Evolutionary conservation across 2,329 filamentous ascomycete genomes (phyloP), one percentile per base, ranked within the genome.

Genomic region (Pseudogymnoascus sp.): DNA sequence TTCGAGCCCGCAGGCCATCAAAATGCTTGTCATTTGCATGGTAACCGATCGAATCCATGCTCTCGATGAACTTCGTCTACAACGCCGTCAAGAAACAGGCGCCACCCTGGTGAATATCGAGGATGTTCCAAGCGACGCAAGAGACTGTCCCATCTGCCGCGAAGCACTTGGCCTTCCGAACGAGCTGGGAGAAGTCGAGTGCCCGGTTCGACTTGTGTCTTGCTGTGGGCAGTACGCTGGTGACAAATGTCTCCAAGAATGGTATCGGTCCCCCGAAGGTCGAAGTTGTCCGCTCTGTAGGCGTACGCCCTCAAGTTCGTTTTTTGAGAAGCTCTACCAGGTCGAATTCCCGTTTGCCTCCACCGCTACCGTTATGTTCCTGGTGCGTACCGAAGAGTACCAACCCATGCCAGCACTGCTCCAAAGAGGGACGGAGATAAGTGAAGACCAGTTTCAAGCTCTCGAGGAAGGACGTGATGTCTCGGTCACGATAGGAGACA

Each of bases 151-250:
- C 6, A 63, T 69, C n/a, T 70, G 68, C 58, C 57, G 59, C 8
- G 65, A 66, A 3, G 11, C 50, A n/a, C 38, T 68, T 22, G 64
- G 62, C 3, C 30, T 59, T 25, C 30, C 39, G 2, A 62, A 58
- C n/a, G 38, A 35, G 6, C 63, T 63, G 2, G 64, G 61, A 7
- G 18, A 18, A 5, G 35, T 36, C 6, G 67, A 69, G 28, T 18
- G 9, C 6, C 60, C 63, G 1, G 58, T 69, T 20, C 53, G 62
- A 25, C 37, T 70, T 38, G 58, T 65, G 2, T 62, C 64, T 11
- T 70, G 68, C 58, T 70, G 68, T 58, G 57, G 58, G 1, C 63
- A 68, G 28, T 59, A 64, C 12, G 60, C 69, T 25, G 67, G 68
- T 8, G 47, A 22, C 11, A 15, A 57, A 8, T 70, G 67, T 33